A percentile compares a stretch with the other conserved stretches of the same genome.
phyloP scores from a whole-genome alignment of 2,329 filamentous ascomycete species.

The Ceratocystis cacaofunesta region DNA sequence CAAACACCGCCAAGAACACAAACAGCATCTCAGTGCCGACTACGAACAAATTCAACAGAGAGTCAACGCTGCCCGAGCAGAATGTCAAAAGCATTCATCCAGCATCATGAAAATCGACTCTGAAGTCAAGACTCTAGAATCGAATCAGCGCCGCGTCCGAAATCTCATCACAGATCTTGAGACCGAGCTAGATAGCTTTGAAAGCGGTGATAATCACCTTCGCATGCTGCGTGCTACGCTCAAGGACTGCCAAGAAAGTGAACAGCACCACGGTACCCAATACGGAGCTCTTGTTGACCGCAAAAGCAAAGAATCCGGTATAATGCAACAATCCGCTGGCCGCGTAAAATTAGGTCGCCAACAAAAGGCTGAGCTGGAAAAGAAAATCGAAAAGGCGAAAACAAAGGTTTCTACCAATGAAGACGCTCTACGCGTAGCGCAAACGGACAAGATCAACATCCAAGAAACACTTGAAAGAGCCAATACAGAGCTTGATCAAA shows the following conservation, averaged over 20 bases:
- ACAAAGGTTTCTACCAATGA: constrained; percentile 20
- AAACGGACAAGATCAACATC: constrained; percentile 10
- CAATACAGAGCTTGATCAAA: constrained; percentile 34
- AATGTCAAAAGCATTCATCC: constrained; percentile 34
- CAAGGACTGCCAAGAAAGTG: constrained; percentile 31
- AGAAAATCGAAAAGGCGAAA: constrained; percentile 1
- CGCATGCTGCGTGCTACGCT: constrained; percentile 44
- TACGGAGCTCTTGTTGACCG: constrained; percentile 37
- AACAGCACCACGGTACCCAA: constrained; percentile 37
- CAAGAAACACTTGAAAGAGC: constrained; percentile 17
- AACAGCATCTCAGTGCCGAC: constrained; percentile 41
- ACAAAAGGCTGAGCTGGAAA: background rate
- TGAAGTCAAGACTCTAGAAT: background rate
- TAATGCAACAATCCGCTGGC: background rate
- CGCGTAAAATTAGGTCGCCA: background rate
- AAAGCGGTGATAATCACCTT: constrained; percentile 54
- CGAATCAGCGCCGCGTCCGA: constrained; percentile 24
- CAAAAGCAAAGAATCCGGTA: constrained; percentile 30
- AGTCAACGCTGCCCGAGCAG: constrained; percentile 32
- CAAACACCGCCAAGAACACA: constrained; percentile 32
- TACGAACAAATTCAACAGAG: constrained; percentile 37
- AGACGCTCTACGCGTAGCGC: constrained; percentile 24
- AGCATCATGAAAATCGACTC: constrained; percentile 27
- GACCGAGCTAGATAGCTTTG: constrained; percentile 49
- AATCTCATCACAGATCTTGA: constrained; percentile 32